These are phyloP conservation scores for Amphibolis antarctica DNA, from an alignment of 106 monocot species.

Conservation along the genomic window DNA sequence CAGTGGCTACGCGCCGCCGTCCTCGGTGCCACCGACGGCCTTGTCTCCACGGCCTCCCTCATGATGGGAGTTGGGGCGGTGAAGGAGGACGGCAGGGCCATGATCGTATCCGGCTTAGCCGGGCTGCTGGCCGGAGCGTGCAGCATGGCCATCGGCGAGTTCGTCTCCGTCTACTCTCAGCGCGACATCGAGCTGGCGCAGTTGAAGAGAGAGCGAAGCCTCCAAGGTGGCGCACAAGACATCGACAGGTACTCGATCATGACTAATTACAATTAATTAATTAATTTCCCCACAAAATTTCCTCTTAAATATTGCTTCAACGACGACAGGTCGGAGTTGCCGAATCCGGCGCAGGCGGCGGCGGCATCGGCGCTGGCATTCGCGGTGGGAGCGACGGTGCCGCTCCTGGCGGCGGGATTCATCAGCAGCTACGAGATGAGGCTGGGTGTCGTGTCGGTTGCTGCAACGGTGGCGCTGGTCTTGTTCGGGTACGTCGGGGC, in stretches of 20 bases:
- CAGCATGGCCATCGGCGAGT: conserved; percentile 60
- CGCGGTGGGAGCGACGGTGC: conserved; percentile 35
- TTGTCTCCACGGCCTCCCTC: conserved; percentile 40
- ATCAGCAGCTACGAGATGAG: conserved; percentile 33
- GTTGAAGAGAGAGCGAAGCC: conserved; percentile 13
- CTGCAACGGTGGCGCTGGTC: conserved; percentile 18
- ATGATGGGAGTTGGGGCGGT: conserved; percentile 48
- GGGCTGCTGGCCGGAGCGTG: conserved; percentile 43
- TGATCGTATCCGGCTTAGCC: conserved; percentile 39
- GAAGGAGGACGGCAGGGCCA: conserved; percentile 24
- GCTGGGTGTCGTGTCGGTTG: conserved; percentile 21
- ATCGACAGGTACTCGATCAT: neutral
- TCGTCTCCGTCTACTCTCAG: conserved; percentile 52
- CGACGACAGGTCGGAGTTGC: conserved; percentile 12
- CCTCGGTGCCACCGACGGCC: conserved; percentile 44
- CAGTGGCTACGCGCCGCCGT: conserved; percentile 52
- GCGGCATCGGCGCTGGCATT: conserved; percentile 37
- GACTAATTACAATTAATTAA: neutral
- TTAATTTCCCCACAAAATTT: neutral
- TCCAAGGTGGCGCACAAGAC: neutral
- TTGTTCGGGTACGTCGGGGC: conserved; percentile 37
- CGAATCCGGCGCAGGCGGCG: conserved; percentile 37
- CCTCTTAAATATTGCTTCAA: neutral
- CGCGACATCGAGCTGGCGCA: conserved; percentile 41
- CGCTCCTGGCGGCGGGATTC: conserved; percentile 38